Evolutionary conservation across 139 green algal species (phyloP).

Genomic region (Coelastrella sp.): DNA sequence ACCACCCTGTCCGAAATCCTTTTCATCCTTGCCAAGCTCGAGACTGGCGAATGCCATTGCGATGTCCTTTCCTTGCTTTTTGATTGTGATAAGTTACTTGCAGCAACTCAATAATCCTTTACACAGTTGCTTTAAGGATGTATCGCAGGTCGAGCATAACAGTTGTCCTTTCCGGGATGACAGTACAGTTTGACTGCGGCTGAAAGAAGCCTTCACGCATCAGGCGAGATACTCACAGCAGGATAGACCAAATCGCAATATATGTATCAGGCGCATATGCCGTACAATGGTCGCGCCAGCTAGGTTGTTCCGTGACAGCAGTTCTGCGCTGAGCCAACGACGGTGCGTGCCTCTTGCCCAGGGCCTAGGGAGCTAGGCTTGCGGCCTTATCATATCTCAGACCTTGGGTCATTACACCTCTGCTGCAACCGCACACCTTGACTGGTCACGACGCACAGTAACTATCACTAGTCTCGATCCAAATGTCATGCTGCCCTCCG

Average conservation of each 20-base stretch:
- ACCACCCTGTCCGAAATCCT: not conserved
- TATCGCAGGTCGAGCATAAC: not conserved
- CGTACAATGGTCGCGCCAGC: too few relatives aligned
- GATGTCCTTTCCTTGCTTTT: not conserved
- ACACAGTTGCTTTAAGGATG: not conserved
- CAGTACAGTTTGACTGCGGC: not conserved
- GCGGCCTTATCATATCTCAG: too few relatives aligned
- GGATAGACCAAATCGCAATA: not conserved
- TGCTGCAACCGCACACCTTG: too few relatives aligned
- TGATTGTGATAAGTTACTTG: not conserved
- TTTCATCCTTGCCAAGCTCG: slow-evolving; percentile 35
- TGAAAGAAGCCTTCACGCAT: too few relatives aligned
- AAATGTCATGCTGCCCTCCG: not conserved
- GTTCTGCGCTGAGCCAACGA: too few relatives aligned
- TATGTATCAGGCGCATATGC: too few relatives aligned
- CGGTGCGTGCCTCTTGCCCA: too few relatives aligned
- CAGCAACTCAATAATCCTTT: too few relatives aligned
- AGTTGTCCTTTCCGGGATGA: not conserved
- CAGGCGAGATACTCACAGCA: not conserved
- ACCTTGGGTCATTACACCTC: too few relatives aligned
- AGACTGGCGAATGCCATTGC: slow-evolving; percentile 27
- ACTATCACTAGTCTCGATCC: not conserved
- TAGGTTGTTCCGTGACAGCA: too few relatives aligned
- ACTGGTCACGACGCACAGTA: too few relatives aligned
- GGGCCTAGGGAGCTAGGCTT: too few relatives aligned